Conservation (phyloP, 345 rosid genomes). For the Mangifera indica region DNA sequence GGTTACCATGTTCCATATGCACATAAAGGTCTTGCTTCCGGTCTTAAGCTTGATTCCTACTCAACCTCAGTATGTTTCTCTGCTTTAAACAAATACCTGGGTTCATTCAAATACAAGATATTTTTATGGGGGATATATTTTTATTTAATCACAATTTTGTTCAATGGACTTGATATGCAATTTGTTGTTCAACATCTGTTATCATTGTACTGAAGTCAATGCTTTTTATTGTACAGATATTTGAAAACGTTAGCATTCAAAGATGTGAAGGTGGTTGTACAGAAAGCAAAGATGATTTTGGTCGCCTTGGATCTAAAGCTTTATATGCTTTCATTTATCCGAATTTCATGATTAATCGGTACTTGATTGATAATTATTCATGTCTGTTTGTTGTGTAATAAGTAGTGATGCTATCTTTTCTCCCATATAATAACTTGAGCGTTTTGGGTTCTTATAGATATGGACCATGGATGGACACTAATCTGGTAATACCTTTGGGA, state of each 20-base stretch:
- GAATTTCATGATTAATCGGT: slow-evolving; percentile 96
- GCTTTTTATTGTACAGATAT: slow-evolving; percentile 37
- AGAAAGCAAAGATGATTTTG: slow-evolving; percentile 35
- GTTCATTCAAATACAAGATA: too few relatives aligned
- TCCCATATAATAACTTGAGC: neutral
- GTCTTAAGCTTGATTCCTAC: slow-evolving; percentile 75
- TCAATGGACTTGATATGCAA: neutral
- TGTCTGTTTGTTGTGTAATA: neutral
- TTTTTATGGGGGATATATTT: too few relatives aligned
- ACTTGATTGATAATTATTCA: neutral
- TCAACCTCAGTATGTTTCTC: slow-evolving; percentile 58
- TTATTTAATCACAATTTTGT: too few relatives aligned
- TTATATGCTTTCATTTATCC: slow-evolving; percentile 86
- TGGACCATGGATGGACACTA: slow-evolving; percentile 99
- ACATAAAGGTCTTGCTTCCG: slow-evolving; percentile 79
- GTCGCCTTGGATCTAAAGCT: slow-evolving; percentile 77
- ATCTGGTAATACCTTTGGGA: slow-evolving; percentile 74
- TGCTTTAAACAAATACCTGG: neutral
- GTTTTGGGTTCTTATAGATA: slow-evolving; percentile 39
- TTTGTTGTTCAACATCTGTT: too few relatives aligned
- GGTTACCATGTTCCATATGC: slow-evolving; percentile 98
- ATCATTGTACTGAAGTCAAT: slow-evolving; percentile 5
- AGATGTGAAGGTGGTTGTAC: slow-evolving; percentile 57
- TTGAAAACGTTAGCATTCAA: slow-evolving; percentile 84
- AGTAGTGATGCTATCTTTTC: neutral